These are phyloP conservation scores for Xanthoconium stramineum DNA, from an alignment of 768 basidiomycete genomes.

Conservation along the genomic window DNA sequence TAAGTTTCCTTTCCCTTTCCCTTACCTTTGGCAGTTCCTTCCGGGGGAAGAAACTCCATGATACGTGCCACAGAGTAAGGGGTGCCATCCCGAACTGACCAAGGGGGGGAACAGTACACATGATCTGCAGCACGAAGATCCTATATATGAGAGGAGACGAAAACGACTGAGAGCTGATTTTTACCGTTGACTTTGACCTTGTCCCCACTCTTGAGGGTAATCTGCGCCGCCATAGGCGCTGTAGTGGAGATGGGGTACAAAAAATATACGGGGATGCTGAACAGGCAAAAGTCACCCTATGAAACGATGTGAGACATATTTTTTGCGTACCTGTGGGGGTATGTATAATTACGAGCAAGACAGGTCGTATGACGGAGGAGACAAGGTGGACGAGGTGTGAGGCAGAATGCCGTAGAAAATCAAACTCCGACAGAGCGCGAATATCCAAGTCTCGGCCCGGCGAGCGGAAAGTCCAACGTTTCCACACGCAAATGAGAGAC, in stretches of 20 bases:
- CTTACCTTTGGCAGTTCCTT: constrained; percentile 62
- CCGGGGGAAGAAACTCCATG: constrained; percentile 91
- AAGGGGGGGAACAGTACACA: constrained; percentile 93
- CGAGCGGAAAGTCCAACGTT: not conserved
- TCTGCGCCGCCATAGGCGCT: constrained; percentile 30
- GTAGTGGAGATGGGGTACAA: constrained; percentile 18
- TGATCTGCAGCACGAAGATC: constrained; percentile 66
- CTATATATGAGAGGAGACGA: constrained; percentile 16
- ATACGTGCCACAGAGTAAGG: constrained; percentile 95
- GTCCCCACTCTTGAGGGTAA: constrained; percentile 78
- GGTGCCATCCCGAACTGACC: constrained; percentile 89
- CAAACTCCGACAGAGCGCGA: constrained; percentile 37
- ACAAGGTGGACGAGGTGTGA: constrained; percentile 36
- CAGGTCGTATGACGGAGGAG: constrained; percentile 29
- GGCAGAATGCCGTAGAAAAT: constrained; percentile 30
- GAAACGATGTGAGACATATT: constrained; percentile 4
- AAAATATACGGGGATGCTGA: constrained; percentile 25
- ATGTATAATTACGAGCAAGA: constrained; percentile 20
- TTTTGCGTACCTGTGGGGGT: constrained; percentile 24
- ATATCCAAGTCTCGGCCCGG: constrained; percentile 21
- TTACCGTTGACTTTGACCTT: constrained; percentile 86
- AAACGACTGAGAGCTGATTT: constrained; percentile 18
- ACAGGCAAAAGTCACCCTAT: not conserved
- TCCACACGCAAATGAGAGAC: not conserved
- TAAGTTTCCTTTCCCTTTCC: constrained; percentile 66